Conservation (phyloP, 108 stramenopile species). For the Fragilaria radians region DNA sequence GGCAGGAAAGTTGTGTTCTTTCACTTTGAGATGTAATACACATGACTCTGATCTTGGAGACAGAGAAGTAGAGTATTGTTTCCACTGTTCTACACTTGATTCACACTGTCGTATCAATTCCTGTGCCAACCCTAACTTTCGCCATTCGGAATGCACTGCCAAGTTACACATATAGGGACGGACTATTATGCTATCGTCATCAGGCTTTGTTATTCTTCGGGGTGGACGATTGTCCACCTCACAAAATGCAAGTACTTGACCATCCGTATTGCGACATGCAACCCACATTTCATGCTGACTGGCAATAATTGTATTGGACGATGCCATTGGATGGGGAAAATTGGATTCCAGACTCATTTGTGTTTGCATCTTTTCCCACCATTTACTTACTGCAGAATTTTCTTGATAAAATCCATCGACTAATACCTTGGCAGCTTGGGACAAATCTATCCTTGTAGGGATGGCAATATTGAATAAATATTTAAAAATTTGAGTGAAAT, state of each 20-base stretch:
- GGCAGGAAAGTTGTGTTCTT: conserved; percentile 44
- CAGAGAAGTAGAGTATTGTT: too few relatives aligned
- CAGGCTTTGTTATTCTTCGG: conserved; percentile 1
- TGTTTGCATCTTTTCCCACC: conserved; percentile 56
- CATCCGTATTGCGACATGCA: conserved; percentile 36
- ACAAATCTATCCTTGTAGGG: conserved; percentile 45
- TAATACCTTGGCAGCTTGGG: conserved; percentile 47
- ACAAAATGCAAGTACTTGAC: conserved; percentile 47
- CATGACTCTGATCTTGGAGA: too few relatives aligned
- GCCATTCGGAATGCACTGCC: conserved; percentile 47
- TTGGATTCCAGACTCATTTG: conserved; percentile 49
- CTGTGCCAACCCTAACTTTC: conserved; percentile 52
- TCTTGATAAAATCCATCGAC: conserved; percentile 59
- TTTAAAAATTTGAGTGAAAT: too few relatives aligned
- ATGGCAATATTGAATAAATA: too few relatives aligned
- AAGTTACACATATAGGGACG: conserved; percentile 78
- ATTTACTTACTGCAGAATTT: conserved; percentile 48
- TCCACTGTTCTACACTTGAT: conserved; percentile 26
- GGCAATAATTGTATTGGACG: too few relatives aligned
- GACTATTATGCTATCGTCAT: conserved; percentile 12
- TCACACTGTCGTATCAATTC: conserved; percentile 48
- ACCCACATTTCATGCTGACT: conserved; percentile 66
- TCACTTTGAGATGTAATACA: conserved; percentile 47
- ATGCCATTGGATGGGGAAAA: conserved; percentile 28
- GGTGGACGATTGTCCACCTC: conserved; percentile 50